Percentiles rank a stretch among this genome's conserved stretches.
phyloP scores from a whole-genome alignment of 2,329 filamentous ascomycete genomes.

The Ophiostoma perfectum region DNA sequence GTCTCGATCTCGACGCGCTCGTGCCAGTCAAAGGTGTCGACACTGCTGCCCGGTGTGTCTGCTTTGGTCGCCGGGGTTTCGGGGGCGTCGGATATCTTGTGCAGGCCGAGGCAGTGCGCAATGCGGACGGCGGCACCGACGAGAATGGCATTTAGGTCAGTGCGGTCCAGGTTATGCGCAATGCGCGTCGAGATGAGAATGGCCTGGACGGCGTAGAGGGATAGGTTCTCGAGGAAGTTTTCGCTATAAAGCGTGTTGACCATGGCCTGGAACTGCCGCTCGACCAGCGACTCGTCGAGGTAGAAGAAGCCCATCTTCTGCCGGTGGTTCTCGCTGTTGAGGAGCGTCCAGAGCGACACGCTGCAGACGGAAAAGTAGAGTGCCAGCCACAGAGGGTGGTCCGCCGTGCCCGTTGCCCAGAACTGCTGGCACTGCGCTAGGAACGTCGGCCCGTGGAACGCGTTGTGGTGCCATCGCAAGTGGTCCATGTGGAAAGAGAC shows the following conservation, averaged over 20 bases:
- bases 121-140: background rate
- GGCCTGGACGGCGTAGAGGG: slow-evolving; percentile 34
- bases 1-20: slow-evolving; percentile 30
- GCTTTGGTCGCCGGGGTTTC: background rate
- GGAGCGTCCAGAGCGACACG: slow-evolving; percentile 27
- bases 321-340: slow-evolving; percentile 24
- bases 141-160: background rate
- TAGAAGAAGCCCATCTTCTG: background rate
- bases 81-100: background rate
- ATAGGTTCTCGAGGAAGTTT: slow-evolving; percentile 32
- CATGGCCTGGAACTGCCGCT: slow-evolving; percentile 32
- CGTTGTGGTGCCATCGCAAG: slow-evolving; percentile 30
- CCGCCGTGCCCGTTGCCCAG: slow-evolving; percentile 27
- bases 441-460: slow-evolving; percentile 29
- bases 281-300: slow-evolving; percentile 23
- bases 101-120: background rate
- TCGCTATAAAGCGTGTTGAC: slow-evolving; percentile 32
- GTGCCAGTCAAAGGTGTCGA: background rate
- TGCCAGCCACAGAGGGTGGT: slow-evolving; percentile 30
- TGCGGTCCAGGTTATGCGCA: background rate
- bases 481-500: slow-evolving; percentile 29
- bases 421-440: slow-evolving; percentile 28
- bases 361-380: slow-evolving; percentile 29
- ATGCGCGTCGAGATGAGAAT: slow-evolving; percentile 31
- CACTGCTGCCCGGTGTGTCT: background rate